These are phyloP conservation scores for Saccharomyces uvarum DNA, from an alignment of 1,139 yeast genomes.

Conservation along the genomic window DNA sequence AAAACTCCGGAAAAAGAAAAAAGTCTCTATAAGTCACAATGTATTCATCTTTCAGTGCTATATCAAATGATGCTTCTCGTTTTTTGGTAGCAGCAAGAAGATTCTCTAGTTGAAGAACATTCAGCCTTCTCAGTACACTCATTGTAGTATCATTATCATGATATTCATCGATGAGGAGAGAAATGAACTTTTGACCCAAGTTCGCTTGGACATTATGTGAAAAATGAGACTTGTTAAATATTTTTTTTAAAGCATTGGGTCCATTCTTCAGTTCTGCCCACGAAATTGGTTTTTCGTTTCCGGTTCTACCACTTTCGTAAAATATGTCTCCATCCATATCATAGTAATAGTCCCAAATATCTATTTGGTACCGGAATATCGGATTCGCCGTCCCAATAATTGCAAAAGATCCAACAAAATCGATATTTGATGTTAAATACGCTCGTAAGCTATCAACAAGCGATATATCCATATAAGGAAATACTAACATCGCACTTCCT, in stretches of 20 bases:
- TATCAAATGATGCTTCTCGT: not conserved
- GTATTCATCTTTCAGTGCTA: constrained; percentile 18
- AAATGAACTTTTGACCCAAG: constrained; percentile 15
- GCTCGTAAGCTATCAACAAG: constrained; percentile 18
- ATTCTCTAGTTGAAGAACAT: constrained; percentile 20
- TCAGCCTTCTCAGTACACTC: constrained; percentile 19
- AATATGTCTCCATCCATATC: constrained; percentile 22
- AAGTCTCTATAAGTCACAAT: constrained; percentile 19
- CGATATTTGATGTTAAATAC: constrained; percentile 5
- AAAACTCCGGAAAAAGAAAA: constrained; percentile 20
- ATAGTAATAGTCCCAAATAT: constrained; percentile 27
- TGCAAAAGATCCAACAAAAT: constrained; percentile 6
- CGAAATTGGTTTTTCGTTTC: constrained; percentile 4
- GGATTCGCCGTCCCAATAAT: constrained; percentile 30
- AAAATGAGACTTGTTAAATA: constrained; percentile 5
- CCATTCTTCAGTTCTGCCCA: constrained; percentile 8
- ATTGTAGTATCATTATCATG: constrained; percentile 21
- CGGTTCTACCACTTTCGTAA: constrained; percentile 3
- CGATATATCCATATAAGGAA: constrained; percentile 30
- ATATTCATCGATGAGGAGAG: constrained; percentile 14
- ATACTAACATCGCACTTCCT: constrained; percentile 13
- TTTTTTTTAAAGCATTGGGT: constrained; percentile 11
- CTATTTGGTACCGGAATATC: constrained; percentile 23
- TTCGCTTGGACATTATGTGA: constrained; percentile 5
- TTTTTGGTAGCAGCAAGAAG: constrained; percentile 6